Conservation (phyloP, 768 basidiomycete species). For the Macrolepiota fuliginosa region DNA sequence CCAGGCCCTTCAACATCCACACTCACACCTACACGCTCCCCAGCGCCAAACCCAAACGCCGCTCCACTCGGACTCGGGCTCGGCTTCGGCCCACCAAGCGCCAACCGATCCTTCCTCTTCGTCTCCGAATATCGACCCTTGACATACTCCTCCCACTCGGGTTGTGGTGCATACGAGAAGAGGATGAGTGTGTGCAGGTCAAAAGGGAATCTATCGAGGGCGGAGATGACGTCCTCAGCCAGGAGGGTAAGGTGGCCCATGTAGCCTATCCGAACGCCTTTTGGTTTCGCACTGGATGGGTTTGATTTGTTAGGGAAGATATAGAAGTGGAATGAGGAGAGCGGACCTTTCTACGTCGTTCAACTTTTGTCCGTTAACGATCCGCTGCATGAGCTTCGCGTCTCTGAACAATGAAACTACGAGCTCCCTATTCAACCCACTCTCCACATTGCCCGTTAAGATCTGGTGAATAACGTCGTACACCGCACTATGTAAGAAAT, state of each 20-base stretch:
- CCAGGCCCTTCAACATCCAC: neutral
- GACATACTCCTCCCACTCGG: slow-evolving; percentile 88
- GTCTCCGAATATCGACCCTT: slow-evolving; percentile 83
- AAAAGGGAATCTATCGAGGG: slow-evolving; percentile 83
- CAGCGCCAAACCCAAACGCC: slow-evolving; percentile 17
- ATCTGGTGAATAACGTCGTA: slow-evolving; percentile 97
- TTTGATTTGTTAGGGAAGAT: neutral
- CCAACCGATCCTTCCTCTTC: slow-evolving; percentile 72
- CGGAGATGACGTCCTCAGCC: slow-evolving; percentile 90
- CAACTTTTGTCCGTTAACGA: slow-evolving; percentile 79
- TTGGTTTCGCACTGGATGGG: slow-evolving; percentile 58
- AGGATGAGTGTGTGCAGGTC: slow-evolving; percentile 64
- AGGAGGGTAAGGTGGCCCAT: slow-evolving; percentile 98
- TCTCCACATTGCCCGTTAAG: slow-evolving; percentile 81
- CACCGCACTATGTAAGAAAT: slow-evolving; percentile 94
- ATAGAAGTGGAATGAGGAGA: neutral
- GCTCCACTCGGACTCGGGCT: slow-evolving; percentile 43
- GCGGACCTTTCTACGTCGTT: slow-evolving; percentile 77
- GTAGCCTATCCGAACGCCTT: slow-evolving; percentile 82
- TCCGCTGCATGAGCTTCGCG: slow-evolving; percentile 76
- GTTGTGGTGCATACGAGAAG: slow-evolving; percentile 66
- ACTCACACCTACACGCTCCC: neutral
- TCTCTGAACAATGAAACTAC: slow-evolving; percentile 85
- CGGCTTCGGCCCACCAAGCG: slow-evolving; percentile 87
- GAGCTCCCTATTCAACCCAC: slow-evolving; percentile 82